phyloP scores from a whole-genome alignment of 2,329 filamentous ascomycete genomes.

The Colletotrichum cuscutae region DNA sequence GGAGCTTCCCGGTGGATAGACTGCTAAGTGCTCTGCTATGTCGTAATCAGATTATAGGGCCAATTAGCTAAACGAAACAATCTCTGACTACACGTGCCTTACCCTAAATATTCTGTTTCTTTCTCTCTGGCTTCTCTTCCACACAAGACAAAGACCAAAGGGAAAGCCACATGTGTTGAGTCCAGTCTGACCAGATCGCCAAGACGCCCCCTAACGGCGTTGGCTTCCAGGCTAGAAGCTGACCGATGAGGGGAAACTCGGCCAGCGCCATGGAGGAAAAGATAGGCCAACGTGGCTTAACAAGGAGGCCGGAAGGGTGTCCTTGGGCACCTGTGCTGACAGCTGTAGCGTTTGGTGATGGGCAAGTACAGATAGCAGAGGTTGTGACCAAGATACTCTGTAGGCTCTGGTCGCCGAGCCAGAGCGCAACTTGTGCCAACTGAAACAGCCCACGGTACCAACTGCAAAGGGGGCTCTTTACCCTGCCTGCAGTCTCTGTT shows the following conservation, averaged over 20 bases:
- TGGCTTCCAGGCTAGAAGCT: background rate
- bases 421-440: background rate
- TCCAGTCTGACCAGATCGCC: background rate
- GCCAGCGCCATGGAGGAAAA: background rate
- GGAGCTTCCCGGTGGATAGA: slow-evolving; percentile 2
- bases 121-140: background rate
- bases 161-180: slow-evolving; percentile 7
- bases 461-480: background rate
- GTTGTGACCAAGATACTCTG: background rate
- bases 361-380: background rate
- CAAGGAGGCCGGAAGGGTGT: slow-evolving; percentile 24
- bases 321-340: background rate
- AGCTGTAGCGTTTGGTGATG: no score
- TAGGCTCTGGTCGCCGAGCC: slow-evolving; percentile 1
- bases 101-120: background rate
- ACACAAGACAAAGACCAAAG: background rate
- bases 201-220: background rate
- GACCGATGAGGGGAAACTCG: background rate
- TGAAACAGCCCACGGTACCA: background rate
- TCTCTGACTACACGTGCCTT: background rate
- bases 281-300: background rate
- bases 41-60: background rate
- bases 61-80: slow-evolving; percentile 12
- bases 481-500: background rate
- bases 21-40: background rate